Evolutionary conservation across 345 rosid species (phyloP).

Genomic region (Rhodamnia argentea): DNA sequence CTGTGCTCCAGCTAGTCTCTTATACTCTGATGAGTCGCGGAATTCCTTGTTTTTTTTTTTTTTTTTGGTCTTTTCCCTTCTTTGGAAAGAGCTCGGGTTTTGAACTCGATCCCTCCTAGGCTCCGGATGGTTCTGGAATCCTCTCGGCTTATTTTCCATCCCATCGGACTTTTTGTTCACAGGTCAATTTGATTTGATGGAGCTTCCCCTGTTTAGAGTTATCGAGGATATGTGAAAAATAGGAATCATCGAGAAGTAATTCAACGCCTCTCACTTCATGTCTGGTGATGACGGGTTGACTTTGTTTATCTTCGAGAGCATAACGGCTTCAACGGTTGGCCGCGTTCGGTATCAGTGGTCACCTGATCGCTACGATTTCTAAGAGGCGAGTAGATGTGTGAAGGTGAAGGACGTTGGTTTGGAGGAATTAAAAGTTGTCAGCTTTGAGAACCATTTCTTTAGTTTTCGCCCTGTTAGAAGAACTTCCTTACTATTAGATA

Average conservation of each 20-base stretch:
- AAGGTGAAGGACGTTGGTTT: not conserved
- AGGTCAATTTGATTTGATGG: not conserved
- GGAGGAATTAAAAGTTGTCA: not conserved
- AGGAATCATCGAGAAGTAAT: not conserved
- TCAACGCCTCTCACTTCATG: not conserved
- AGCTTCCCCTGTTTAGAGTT: not conserved
- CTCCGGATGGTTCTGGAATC: not conserved
- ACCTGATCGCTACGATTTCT: not conserved
- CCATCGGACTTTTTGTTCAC: not conserved
- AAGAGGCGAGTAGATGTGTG: not conserved
- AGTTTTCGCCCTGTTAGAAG: not conserved
- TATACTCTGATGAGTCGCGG: not conserved
- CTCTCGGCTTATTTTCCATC: not conserved
- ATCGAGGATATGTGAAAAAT: not conserved
- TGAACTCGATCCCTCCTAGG: not conserved
- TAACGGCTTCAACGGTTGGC: not conserved
- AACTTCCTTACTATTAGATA: not conserved
- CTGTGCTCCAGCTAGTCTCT: not conserved
- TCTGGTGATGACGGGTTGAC: not conserved
- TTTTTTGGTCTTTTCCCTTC: not conserved
- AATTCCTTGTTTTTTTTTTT: not conserved
- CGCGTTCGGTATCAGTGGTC: not conserved
- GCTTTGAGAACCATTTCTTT: not conserved
- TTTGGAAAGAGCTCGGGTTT: not conserved
- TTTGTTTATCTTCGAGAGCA: not conserved